These are phyloP conservation scores for Vaccinium myrtillus DNA, from an alignment of 148 eudicot species.

Conservation along the genomic window DNA sequence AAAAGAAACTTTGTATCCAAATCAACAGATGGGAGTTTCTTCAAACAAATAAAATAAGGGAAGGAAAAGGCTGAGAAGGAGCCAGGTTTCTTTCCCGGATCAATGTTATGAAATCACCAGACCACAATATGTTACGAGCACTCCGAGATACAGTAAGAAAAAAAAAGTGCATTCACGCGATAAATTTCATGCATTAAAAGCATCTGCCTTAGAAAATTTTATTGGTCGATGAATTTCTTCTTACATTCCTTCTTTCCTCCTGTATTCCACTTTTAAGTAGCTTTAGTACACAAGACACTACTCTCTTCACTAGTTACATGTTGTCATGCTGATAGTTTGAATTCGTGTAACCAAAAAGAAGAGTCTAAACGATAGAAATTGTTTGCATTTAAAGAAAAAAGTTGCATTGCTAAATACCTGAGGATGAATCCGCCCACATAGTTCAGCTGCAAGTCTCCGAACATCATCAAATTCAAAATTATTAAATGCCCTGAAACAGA, in stretches of 20 bases:
- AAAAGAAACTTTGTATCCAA: background rate
- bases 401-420: conserved; percentile 37
- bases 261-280: background rate
- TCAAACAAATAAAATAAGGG: background rate
- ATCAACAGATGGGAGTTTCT: background rate
- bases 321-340: background rate
- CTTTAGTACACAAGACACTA: background rate
- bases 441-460: conserved; percentile 85
- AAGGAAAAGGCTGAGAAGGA: background rate
- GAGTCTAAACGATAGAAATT: background rate
- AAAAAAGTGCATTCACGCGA: background rate
- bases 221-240: background rate
- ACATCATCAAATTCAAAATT: conserved; percentile 70
- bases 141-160: background rate
- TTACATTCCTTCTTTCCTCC: background rate
- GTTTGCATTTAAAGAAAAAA: background rate
- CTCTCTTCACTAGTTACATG: background rate
- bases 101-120: background rate
- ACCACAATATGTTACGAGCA: background rate
- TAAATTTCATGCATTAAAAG: background rate
- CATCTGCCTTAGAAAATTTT: background rate
- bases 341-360: background rate
- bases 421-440: conserved; percentile 79
- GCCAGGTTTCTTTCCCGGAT: background rate
- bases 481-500: conserved; percentile 53